Evolutionary conservation across 306 rosid species (phyloP), one percentile per base, ranked within the genome.

Genomic region (Acacia crassicarpa): DNA sequence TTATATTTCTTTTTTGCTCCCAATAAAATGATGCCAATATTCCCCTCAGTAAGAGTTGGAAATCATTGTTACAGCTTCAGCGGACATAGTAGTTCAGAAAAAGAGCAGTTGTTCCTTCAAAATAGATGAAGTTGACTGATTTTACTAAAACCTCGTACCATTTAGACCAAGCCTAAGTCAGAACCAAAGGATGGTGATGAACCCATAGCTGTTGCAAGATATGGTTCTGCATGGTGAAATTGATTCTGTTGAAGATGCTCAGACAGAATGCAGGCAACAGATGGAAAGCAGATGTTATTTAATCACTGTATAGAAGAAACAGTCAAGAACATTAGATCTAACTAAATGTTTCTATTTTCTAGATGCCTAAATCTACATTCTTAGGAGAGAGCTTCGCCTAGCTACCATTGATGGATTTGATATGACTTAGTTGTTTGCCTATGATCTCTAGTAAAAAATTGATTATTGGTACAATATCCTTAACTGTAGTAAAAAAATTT

Each of bases 91-190:
- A 76, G 59, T 59, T 44, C 67, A 44, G 61, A 40, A 66, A 49
- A 74, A 43, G 62, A 45, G 40, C 43, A 33, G 6, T 33, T 33
- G 38, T 43, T 67, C 46, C 66, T 33, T 30, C 25, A 15, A 82
- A 78, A 78, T 33, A 23, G 51, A 80, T 49, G 33, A 80, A 75
- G 69, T 61, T 75, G 51, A 80, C 75, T 35, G 41, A 62, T 59
- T 67, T 68, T 44, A 77, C 63, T 76, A 19, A 10, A 49, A n/a
- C 66, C 38, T 45, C 19, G 11, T 16, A 14, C 43, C 71, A 51
- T 72, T 43, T 6, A 67, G 77, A 22, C 69, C 49, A 46, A 49
- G 33, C 38, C 56, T 70, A 69, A 59, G 43, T 79, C 67, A 49
- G 69, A 77, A 56, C 73, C 49, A 71, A 32, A 70, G 43, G 59